Base-by-base conservation (phyloP, 306 rosid genomes). In the Cicer chorassanicum region DNA sequence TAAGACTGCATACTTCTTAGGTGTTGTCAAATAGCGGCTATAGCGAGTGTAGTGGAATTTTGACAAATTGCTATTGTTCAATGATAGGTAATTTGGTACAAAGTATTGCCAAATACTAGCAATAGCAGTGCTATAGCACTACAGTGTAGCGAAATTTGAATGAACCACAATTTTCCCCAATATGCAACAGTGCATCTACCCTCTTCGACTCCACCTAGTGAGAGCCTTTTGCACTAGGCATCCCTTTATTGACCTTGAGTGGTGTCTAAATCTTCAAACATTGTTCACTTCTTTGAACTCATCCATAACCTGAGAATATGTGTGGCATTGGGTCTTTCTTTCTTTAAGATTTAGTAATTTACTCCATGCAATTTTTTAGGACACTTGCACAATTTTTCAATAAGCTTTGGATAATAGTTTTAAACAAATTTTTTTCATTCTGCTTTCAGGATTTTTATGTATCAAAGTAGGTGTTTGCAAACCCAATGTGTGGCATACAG, bases 401-500 rank as follows among this genome's bases (percentile, higher is more conserved):
- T 9, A 65, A 57, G 40, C 29, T 56, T 73, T 73, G 53, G 16
- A 69, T 68, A 39, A 56, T 57, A 24, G n/a, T 57, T 36, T 70
- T 18, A 61, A 80, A 4, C 14, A 29, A 41, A 44, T 73, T 8
- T 75, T 12, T 53, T 80, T 72, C 64, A 38, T 61, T 63, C 38
- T 62, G 41, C 63, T 81, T 73, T 68, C 83, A 84, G 87, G 69
- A 4, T 68, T 24, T 54, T 66, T 73, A 15, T 48, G 70, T 48
- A 71, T 29, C 59, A 56, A 51, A 68, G 15, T 56, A 68, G 55
- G 70, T 10, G 68, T 48, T 72, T 10, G 7, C 65, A 16, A 18
- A 54, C 4, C 1, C 43, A n/a, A 76, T 76, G 78, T 64, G 60
- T 84, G 78, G 65, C 61, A 40, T 46, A 55, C 2, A 8, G 57